Evolutionary conservation across 106 monocot genomes (phyloP).

Genomic region (Hemerocallis citrina): DNA sequence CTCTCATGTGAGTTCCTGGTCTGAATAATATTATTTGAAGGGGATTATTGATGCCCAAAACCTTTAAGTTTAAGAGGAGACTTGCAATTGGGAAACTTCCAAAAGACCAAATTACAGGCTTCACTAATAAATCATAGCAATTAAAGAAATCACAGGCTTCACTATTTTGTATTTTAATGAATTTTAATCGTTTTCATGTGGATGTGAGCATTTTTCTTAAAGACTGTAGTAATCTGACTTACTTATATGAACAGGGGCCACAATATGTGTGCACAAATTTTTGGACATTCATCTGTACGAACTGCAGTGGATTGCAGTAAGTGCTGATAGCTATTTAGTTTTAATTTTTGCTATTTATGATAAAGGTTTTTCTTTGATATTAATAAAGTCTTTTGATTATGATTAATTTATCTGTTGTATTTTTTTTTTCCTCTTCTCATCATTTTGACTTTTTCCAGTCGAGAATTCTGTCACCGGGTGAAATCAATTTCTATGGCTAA

Average conservation of each 20-base stretch:
- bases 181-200: not conserved
- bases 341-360: not conserved
- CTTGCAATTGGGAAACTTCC: too few relatives aligned
- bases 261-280: conserved; percentile 31
- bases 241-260: conserved; percentile 20
- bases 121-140: too few relatives aligned
- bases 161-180: not conserved
- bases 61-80: too few relatives aligned
- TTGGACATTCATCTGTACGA: conserved; percentile 30
- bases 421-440: not conserved
- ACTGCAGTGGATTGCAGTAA: conserved; percentile 62
- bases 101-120: too few relatives aligned
- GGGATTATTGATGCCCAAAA: too few relatives aligned
- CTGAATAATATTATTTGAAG: too few relatives aligned
- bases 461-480: conserved; percentile 92
- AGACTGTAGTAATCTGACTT: conserved; percentile 1
- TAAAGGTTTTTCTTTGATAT: not conserved
- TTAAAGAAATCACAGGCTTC: too few relatives aligned
- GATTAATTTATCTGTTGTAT: not conserved
- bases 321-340: conserved; percentile 10
- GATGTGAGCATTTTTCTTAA: not conserved
- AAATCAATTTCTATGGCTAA: conserved; percentile 97
- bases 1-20: too few relatives aligned
- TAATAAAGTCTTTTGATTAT: not conserved
- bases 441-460: conserved; percentile 29